These are phyloP conservation scores for Hypoxylon rubiginosum DNA, from an alignment of 2,329 filamentous ascomycete species.

Conservation along the genomic window DNA sequence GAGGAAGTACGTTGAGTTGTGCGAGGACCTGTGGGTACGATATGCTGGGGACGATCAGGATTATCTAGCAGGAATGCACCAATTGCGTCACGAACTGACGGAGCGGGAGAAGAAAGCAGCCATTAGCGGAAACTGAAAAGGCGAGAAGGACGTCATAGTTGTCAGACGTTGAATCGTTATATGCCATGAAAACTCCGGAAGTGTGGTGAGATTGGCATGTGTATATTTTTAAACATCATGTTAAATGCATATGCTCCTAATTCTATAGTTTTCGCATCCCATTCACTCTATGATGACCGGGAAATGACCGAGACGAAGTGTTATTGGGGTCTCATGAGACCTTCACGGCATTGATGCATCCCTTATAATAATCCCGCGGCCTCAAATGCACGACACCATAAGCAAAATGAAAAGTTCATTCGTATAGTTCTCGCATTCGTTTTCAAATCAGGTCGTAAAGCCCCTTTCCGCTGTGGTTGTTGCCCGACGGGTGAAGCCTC, in stretches of 20 bases:
- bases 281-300: neutral
- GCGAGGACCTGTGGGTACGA: slow-evolving; percentile 33
- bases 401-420: neutral
- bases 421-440: neutral
- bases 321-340: neutral
- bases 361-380: neutral
- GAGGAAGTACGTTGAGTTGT: slow-evolving; percentile 32
- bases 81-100: slow-evolving; percentile 31
- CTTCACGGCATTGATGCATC: neutral
- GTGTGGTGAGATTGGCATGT: neutral
- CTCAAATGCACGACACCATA: neutral
- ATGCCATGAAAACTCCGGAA: too few species aligned
- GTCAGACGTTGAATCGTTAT: neutral
- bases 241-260: neutral
- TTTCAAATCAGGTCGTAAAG: too few species aligned
- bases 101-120: slow-evolving; percentile 25
- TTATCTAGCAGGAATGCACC: slow-evolving; percentile 32
- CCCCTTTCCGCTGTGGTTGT: neutral
- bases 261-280: neutral
- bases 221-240: neutral
- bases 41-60: slow-evolving; percentile 38
- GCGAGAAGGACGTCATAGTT: neutral
- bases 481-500: too few species aligned
- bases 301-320: neutral
- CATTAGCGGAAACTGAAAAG: neutral